Evolutionary conservation across 2,329 filamentous ascomycete genomes (phyloP), one percentile per base, ranked within the genome.

Genomic region (Chaetomiaceae sp.): DNA sequence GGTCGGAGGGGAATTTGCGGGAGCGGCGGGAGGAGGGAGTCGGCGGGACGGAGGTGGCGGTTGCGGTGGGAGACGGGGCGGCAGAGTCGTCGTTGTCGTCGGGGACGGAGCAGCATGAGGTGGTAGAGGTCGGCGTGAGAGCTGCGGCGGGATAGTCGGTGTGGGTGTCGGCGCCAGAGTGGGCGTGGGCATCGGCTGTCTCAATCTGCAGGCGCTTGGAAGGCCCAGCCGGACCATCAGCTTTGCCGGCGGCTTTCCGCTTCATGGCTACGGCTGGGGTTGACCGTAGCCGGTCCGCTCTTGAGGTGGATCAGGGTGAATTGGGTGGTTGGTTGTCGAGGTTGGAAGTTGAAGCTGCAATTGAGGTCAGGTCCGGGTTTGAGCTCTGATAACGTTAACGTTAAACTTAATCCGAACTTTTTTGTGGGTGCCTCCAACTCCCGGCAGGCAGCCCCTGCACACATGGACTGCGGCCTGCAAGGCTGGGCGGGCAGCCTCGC

Each of bases 1-100:
- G 75, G 64, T 81, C 87, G 37, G 83, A 87, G 3, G 84, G 85
- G 55, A 81, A 82, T 51, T 76, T 80, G 51, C 70, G 67, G 12
- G 72, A 69, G 4, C 79, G 75, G 3, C 56, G 57, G 46, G 52
- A 49, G 37, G 47, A 48, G 43, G 48, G 16, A 12, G 53, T 35
- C 16, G 55, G 45, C 23, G 57, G 43, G 35, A 57, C 45, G 8
- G 57, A 54, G 31, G 58, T 59, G 16, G 53, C 53, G 8, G 55
- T 37, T 4, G 50, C 37, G 14, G 58, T 60, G 21, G 38, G n/a
- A 3, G 38, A 48, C 8, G 38, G 8, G 34, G 21, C 30, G 17
- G 27, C 25, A n/a, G 13, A 33, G 25, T 39, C 31, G 17, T 47
- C 49, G 31, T 38, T 3, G 38, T 25, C 25, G 19, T 43, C 39